A percentile compares a stretch with the other conserved stretches of the same genome.
phyloP scores from a whole-genome alignment of 75 land plant species.

The Pseudotsuga menziesii region DNA sequence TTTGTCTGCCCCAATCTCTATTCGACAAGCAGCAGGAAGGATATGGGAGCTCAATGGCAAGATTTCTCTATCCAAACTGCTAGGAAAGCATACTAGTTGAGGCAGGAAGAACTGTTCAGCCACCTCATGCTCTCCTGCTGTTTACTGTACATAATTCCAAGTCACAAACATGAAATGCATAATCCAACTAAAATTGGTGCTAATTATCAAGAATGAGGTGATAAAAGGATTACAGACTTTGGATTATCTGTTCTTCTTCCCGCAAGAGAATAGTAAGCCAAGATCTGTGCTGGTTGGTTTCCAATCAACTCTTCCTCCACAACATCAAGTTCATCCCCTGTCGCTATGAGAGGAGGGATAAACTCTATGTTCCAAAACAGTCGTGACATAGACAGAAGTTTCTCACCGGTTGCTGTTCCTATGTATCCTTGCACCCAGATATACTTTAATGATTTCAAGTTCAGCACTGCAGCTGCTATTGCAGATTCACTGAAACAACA shows the following conservation, averaged over 20 bases:
- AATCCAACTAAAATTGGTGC: too few relatives aligned
- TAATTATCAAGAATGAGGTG: too few relatives aligned
- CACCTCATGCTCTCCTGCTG: too few relatives aligned
- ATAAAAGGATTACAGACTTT: constrained; percentile 8
- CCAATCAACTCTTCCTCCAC: neutral
- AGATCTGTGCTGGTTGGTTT: constrained; percentile 10
- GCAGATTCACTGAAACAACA: constrained; percentile 27
- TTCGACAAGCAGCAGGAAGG: too few relatives aligned
- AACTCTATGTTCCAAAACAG: constrained; percentile 37
- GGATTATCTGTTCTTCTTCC: constrained; percentile 16
- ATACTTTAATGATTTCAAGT: constrained; percentile 23
- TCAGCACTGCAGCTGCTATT: constrained; percentile 13
- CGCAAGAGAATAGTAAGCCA: constrained; percentile 21
- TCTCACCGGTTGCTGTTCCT: constrained; percentile 15
- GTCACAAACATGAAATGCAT: too few relatives aligned
- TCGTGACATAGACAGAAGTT: constrained; percentile 24
- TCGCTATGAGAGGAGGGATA: neutral
- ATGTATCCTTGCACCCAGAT: constrained; percentile 35
- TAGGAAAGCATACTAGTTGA: too few relatives aligned
- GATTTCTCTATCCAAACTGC: too few relatives aligned
- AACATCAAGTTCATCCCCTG: neutral
- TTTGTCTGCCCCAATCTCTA: too few relatives aligned
- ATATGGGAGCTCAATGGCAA: too few relatives aligned
- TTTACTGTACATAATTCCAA: too few relatives aligned
- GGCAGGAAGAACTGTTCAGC: too few relatives aligned